phyloP scores from a whole-genome alignment of 2,329 filamentous ascomycete species.

The Scytalidium sp. region DNA sequence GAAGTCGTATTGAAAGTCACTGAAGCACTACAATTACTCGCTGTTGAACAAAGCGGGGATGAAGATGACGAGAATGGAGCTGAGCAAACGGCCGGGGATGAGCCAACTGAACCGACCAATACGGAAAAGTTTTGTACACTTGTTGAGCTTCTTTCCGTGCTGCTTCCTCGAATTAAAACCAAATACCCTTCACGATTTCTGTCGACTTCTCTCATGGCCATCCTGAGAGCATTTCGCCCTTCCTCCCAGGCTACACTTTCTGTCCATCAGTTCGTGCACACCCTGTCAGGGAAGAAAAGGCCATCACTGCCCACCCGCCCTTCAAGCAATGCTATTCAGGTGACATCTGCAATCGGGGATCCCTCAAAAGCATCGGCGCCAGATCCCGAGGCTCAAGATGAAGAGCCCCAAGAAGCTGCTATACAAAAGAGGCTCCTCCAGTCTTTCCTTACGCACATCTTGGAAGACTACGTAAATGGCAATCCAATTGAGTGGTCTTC shows the following conservation, averaged over 20 bases:
- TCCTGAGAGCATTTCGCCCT: constrained; percentile 63
- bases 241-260: constrained; percentile 66
- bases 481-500: constrained; percentile 60
- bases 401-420: constrained; percentile 55
- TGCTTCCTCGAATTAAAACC: constrained; percentile 73
- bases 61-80: constrained; percentile 15
- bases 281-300: constrained; percentile 63
- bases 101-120: constrained; percentile 13
- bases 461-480: constrained; percentile 69
- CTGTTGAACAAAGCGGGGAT: constrained; percentile 35
- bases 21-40: constrained; percentile 63
- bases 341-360: constrained; percentile 45
- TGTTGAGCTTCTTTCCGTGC: constrained; percentile 67
- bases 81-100: constrained; percentile 10
- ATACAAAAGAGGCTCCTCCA: constrained; percentile 66
- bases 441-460: constrained; percentile 73
- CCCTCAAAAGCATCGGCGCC: constrained; percentile 48
- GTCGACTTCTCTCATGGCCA: constrained; percentile 70
- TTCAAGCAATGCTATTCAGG: constrained; percentile 49
- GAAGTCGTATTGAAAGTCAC: constrained; percentile 81
- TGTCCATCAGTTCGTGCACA: constrained; percentile 68
- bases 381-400: constrained; percentile 55
- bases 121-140: constrained; percentile 62
- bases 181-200: constrained; percentile 77
- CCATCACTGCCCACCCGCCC: constrained; percentile 59